phyloP scores from a whole-genome alignment of 2,329 filamentous ascomycete genomes.

The Tolypocladium album region DNA sequence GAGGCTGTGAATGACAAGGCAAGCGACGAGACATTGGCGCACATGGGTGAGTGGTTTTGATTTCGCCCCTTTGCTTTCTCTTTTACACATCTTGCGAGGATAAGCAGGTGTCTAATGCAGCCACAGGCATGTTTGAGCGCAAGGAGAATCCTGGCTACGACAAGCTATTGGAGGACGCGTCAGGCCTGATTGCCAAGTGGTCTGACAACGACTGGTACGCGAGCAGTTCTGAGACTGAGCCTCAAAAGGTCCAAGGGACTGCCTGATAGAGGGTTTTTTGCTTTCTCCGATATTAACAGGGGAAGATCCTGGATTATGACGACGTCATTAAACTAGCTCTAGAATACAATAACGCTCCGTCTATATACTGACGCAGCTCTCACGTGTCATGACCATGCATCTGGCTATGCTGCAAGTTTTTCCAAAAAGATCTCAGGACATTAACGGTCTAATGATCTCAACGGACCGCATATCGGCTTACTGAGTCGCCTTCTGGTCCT shows the following conservation, averaged over 20 bases:
- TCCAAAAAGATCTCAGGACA: not conserved
- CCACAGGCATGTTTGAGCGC: conserved; percentile 59
- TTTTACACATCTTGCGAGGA: not conserved
- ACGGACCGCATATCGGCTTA: conserved; percentile 8
- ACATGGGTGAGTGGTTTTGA: conserved; percentile 47
- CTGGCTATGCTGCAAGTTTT: not conserved
- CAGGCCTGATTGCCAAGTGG: conserved; percentile 56
- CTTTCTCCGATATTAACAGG: not conserved
- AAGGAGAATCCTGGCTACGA: conserved; percentile 64
- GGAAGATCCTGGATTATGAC: not conserved
- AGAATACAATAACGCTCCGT: not conserved
- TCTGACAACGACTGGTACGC: conserved; percentile 56
- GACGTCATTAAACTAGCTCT: not conserved
- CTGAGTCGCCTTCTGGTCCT: conserved; percentile 30
- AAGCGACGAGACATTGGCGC: conserved; percentile 67
- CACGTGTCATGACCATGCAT: not conserved
- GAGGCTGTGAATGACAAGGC: conserved; percentile 70
- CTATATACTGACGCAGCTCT: not conserved
- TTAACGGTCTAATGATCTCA: not conserved
- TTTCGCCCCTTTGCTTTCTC: not conserved
- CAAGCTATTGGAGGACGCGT: conserved; percentile 53
- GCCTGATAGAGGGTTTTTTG: not conserved
- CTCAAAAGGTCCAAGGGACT: not conserved
- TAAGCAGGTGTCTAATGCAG: conserved; percentile 5
- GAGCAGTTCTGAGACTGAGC: conserved; percentile 29